phyloP scores from a whole-genome alignment of 768 basidiomycete species.

The Suillus luteus region DNA sequence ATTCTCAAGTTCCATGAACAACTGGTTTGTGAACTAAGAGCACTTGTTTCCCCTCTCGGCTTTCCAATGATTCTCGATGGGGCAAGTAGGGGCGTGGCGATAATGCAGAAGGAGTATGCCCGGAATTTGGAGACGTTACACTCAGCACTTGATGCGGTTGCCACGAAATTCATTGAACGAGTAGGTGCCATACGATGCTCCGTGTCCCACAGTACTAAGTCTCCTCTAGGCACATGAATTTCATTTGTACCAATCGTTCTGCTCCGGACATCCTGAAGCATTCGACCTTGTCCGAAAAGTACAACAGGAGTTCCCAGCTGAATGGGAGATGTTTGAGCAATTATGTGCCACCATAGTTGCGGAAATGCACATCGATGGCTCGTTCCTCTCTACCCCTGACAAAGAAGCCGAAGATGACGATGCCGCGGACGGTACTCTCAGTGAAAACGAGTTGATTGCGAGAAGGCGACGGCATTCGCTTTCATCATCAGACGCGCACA shows the following conservation, averaged over 20 bases:
- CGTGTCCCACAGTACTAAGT: constrained; percentile 8
- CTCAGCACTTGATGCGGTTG: constrained; percentile 38
- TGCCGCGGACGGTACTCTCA: constrained; percentile 9
- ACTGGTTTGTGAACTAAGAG: constrained; percentile 57
- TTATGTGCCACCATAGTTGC: constrained; percentile 62
- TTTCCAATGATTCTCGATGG: constrained; percentile 39
- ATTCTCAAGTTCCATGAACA: constrained; percentile 69
- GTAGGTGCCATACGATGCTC: constrained; percentile 35
- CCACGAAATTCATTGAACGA: constrained; percentile 59
- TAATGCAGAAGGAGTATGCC: constrained; percentile 16
- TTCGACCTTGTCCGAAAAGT: constrained; percentile 70
- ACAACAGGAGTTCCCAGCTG: constrained; percentile 59
- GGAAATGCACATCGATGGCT: constrained; percentile 34
- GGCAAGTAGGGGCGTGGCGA: constrained; percentile 13
- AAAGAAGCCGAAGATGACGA: constrained; percentile 16
- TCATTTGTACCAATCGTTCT: constrained; percentile 81
- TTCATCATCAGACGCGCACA: constrained; percentile 51
- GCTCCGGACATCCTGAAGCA: constrained; percentile 84
- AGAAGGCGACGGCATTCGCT: constrained; percentile 48
- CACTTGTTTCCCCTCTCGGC: constrained; percentile 53
- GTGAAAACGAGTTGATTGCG: constrained; percentile 27
- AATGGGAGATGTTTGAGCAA: constrained; percentile 86
- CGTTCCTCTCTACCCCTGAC: constrained; percentile 16
- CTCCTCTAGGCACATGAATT: constrained; percentile 66
- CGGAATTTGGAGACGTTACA: constrained; percentile 48